These are phyloP conservation scores for Fusarium pilosicola DNA, from an alignment of 2,329 filamentous ascomycete genomes.

Conservation along the genomic window DNA sequence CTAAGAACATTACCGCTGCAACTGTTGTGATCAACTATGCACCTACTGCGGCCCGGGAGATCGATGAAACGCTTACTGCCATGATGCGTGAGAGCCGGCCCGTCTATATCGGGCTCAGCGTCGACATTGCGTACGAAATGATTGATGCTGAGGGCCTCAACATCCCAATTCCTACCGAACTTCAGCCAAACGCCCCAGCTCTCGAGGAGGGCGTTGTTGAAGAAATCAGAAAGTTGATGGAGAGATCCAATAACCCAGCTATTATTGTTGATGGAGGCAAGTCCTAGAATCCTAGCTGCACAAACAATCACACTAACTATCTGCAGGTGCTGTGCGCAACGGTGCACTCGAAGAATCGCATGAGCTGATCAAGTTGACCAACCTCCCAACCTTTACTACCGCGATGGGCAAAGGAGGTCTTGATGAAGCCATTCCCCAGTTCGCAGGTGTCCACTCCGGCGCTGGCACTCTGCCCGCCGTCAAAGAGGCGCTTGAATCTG, in stretches of 20 bases:
- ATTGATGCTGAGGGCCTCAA: not conserved
- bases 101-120: not conserved
- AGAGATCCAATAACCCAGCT: not conserved
- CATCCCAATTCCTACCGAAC: not conserved
- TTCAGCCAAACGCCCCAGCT: not conserved
- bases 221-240: not conserved
- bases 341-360: not conserved
- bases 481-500: not conserved
- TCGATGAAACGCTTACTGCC: not conserved
- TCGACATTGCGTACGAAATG: not conserved
- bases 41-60: not conserved
- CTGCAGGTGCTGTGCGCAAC: not conserved
- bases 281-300: not conserved
- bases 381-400: not conserved
- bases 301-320: not conserved
- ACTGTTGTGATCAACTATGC: not conserved
- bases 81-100: constrained; percentile 2
- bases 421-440: not conserved
- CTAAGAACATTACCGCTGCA: not conserved
- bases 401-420: not conserved
- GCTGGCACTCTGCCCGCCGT: not conserved
- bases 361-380: not conserved
- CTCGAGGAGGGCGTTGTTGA: not conserved
- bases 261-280: not conserved
- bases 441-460: not conserved